Base-by-base conservation (phyloP, 495 filamentous ascomycete genomes). In the Penicillium diatomitis region DNA sequence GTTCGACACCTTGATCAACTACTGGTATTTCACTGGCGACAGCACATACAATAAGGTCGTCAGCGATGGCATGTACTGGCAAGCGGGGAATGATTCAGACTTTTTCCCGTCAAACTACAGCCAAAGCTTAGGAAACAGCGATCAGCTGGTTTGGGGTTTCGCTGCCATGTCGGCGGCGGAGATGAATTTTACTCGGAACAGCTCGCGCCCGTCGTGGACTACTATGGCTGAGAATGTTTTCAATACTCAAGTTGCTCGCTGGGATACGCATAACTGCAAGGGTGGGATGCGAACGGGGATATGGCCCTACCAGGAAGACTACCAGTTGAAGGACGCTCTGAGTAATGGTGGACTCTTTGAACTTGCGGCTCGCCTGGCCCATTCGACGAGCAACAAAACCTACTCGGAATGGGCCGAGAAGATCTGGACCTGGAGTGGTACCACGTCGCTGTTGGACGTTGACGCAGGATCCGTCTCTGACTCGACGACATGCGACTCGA, bases 181-280 rank as follows among this genome's bases (percentile, higher is more conserved):
- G 61, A 64, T 78, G 47, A 76, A 77, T 38, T 84, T 80, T 52
- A 76, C 74, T 9, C 71, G 85, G 70, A 77, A 80, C 0, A 58
- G 77, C 12, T 57, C 76, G 70, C 41, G 70, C 70, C 58, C 59
- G 3, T 67, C 69, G 44, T 90, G 85, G 84, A 68, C 87, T 5
- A 78, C 80, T 3, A 68, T 88, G 5, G 84, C 85, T 37, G 81
- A 87, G 64, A 82, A 79, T 31, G 84, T 84, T 46, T 89, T 86
- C 66, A 83, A 88, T 62, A 73, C 72, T 0, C 82, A 84, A 57
- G 67, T 71, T 28, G 38, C 10, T 11, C 75, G 83, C 27, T 85
- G 80, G 73, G 74, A 81, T 49, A 62, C 58, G 0, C 20, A 49
- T 4, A 61, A 52, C 10, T 79, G 75, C 49, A 52, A 53, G 27